Evolutionary conservation across 2,329 filamentous ascomycete species (phyloP).

Genomic region (Aschersonia sp.): DNA sequence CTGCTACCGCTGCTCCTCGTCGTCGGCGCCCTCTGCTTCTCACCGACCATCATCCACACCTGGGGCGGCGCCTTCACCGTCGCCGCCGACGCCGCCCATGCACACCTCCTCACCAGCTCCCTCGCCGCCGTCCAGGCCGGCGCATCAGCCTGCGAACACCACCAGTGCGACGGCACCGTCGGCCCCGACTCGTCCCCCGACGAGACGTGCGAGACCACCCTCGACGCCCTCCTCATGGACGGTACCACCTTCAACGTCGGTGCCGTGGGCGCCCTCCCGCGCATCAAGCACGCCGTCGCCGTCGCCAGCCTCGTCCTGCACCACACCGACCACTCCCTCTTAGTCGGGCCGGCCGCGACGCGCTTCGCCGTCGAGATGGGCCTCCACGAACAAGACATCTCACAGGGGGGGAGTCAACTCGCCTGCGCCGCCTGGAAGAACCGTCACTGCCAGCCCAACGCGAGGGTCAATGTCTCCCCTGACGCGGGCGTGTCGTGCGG

Average conservation of each 20-base stretch:
- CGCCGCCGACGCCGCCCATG: slow-evolving; percentile 32
- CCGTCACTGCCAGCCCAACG: slow-evolving; percentile 34
- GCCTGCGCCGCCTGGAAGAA: slow-evolving; percentile 28
- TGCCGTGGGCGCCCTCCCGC: slow-evolving; percentile 35
- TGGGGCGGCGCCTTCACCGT: slow-evolving; percentile 37
- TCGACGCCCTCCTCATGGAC: slow-evolving; percentile 46
- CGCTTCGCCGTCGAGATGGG: slow-evolving; percentile 36
- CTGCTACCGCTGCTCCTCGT: neutral
- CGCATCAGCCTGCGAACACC: slow-evolving; percentile 33
- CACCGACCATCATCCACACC: slow-evolving; percentile 39
- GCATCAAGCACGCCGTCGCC: slow-evolving; percentile 31
- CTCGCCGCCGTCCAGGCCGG: slow-evolving; percentile 38
- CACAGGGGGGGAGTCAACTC: no score
- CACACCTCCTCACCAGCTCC: slow-evolving; percentile 16
- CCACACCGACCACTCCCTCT: slow-evolving; percentile 34
- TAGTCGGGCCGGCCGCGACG: slow-evolving; percentile 38
- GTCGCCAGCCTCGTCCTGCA: slow-evolving; percentile 37
- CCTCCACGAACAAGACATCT: slow-evolving; percentile 21
- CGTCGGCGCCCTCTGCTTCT: slow-evolving; percentile 12
- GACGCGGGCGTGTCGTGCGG: slow-evolving; percentile 28
- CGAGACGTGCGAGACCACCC: slow-evolving; percentile 41
- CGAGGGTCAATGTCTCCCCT: slow-evolving; percentile 29
- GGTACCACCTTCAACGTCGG: slow-evolving; percentile 37
- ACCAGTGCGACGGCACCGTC: slow-evolving; percentile 39
- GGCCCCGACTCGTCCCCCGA: slow-evolving; percentile 41